Conservation (phyloP, 768 basidiomycete species). For the Rhodosporidiobolus sp. region DNA sequence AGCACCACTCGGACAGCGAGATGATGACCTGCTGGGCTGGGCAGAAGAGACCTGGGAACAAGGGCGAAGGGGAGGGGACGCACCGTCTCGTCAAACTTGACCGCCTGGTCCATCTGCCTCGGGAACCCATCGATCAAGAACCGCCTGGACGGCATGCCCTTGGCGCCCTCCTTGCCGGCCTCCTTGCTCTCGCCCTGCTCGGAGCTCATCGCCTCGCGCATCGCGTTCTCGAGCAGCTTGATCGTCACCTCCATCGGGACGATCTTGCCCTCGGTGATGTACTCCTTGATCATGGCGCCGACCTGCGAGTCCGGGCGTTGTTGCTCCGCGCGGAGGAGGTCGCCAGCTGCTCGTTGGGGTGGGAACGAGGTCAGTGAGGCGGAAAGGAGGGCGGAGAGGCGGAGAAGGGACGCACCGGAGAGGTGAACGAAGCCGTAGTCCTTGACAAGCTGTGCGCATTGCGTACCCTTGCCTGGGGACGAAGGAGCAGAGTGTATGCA, state of each 20-base stretch:
- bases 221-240: slow-evolving; percentile 90
- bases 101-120: slow-evolving; percentile 96
- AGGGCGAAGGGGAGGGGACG: slow-evolving; percentile 40
- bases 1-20: background rate
- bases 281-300: slow-evolving; percentile 77
- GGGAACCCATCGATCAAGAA: slow-evolving; percentile 98
- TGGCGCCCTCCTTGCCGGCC: slow-evolving; percentile 51
- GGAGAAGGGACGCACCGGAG: slow-evolving; percentile 61
- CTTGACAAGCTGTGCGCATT: slow-evolving; percentile 76
- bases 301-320: slow-evolving; percentile 59
- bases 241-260: slow-evolving; percentile 97
- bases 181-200: slow-evolving; percentile 59
- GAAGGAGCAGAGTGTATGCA: slow-evolving; percentile 3
- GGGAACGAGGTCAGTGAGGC: background rate
- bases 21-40: too few species aligned
- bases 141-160: slow-evolving; percentile 55
- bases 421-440: slow-evolving; percentile 88
- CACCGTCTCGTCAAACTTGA: slow-evolving; percentile 82
- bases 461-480: slow-evolving; percentile 83
- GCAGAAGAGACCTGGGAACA: background rate
- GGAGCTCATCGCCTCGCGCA: slow-evolving; percentile 55
- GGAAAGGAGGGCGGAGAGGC: slow-evolving; percentile 12
- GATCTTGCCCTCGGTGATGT: slow-evolving; percentile 86
- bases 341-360: slow-evolving; percentile 66
- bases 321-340: slow-evolving; percentile 93